phyloP scores from a whole-genome alignment of 164 flowering plant species.

The Tetrastigma voinierianum region DNA sequence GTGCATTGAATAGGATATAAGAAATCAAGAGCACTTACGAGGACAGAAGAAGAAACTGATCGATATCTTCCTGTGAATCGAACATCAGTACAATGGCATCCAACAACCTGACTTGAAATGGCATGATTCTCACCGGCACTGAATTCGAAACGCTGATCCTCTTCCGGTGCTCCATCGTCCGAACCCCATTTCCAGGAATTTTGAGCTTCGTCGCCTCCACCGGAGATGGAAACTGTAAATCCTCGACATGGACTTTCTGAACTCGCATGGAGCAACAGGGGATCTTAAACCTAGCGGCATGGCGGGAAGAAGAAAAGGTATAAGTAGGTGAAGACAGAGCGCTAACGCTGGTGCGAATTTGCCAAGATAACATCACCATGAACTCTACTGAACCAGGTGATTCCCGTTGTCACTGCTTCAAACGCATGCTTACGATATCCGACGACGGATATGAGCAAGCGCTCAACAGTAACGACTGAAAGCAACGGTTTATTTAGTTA shows the following conservation, averaged over 20 bases:
- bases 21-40: constrained; percentile 34
- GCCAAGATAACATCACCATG: constrained; percentile 10
- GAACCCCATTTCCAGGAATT: background rate
- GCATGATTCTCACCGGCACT: constrained; percentile 73
- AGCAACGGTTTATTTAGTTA: no score
- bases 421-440: no score
- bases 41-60: constrained; percentile 55
- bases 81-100: constrained; percentile 55
- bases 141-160: constrained; percentile 38
- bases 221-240: background rate
- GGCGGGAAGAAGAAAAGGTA: background rate
- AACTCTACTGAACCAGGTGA: no score
- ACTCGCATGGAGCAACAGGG: constrained; percentile 3
- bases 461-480: no score
- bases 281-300: background rate
- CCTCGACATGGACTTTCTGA: constrained; percentile 2
- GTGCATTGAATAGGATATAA: no score
- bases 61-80: constrained; percentile 31
- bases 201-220: background rate
- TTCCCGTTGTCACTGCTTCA: no score
- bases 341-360: constrained; percentile 2
- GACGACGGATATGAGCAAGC: no score
- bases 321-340: constrained; percentile 1
- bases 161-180: constrained; percentile 13
- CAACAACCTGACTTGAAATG: constrained; percentile 55